Evolutionary conservation across 805 yeast species (phyloP), one percentile per base, ranked within the genome.

Genomic region (Lachancea lanzarotensis): DNA sequence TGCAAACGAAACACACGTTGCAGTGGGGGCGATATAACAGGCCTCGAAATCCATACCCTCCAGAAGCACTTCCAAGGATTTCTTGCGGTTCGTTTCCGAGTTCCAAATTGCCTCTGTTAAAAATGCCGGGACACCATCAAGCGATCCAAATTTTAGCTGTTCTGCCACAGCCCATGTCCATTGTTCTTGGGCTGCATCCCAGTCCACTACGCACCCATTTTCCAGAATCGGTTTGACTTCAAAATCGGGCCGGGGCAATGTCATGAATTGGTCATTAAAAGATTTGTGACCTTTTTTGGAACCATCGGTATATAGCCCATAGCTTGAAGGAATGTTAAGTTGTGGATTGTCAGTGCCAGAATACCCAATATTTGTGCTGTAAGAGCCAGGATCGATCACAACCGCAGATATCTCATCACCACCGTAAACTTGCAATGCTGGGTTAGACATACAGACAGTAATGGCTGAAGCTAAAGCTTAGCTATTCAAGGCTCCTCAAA

Each of bases 301-400:
- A 10, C 50, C 45, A 40, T 45, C 10, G 38, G 52, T 40, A 38
- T 45, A 25, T 45, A 46, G 45, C 8, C 81, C 84, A 57, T 78
- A 87, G 48, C 64, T 74, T 0, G 96, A 84, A 2, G 96, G 93
- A 11, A 82, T 63, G 19, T 84, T 77, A 3, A 81, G 68, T 51
- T 82, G 77, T 11, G 98, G 98, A 43, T 78, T 74, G 60, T 90
- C 96, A 46, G 88, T 91, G 10, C 98, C 98, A 2, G 97, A 90
- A 64, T 78, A 89, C 1, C 98, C 98, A 16, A 83, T 79, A 43
- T 91, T 79, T 6, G 96, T 88, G 48, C 79, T 69, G 49, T 73
- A 79, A 10, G 96, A 82, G 30, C 98, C 98, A 1, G 95, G 90
- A 59, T 93, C 98, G 20, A 91, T 71, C 29, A 91, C 95, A 2